phyloP scores from a whole-genome alignment of 176 grass and related monocot genomes.

The Canna indica region DNA sequence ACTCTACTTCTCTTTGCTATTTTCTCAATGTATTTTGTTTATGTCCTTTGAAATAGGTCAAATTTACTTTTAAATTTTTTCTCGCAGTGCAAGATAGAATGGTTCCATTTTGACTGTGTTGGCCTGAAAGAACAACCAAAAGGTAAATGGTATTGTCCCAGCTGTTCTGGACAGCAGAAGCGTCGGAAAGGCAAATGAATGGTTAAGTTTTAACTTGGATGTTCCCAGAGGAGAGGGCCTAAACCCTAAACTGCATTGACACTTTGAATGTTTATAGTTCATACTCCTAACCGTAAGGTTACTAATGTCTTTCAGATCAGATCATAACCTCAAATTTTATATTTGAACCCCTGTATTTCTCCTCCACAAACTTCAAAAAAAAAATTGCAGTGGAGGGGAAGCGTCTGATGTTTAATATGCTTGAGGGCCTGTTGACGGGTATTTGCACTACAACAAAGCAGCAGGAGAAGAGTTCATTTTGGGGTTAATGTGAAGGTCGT shows the following conservation, averaged over 20 bases:
- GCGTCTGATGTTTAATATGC: too few relatives aligned
- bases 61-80: background rate
- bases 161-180: conserved; percentile 56
- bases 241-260: background rate
- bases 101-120: conserved; percentile 91
- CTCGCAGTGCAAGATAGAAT: conserved; percentile 93
- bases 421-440: too few relatives aligned
- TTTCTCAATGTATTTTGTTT: background rate
- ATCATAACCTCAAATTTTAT: background rate
- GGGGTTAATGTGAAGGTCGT: background rate
- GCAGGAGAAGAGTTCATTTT: too few relatives aligned
- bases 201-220: background rate
- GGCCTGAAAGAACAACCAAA: conserved; percentile 90
- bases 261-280: background rate
- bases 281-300: background rate
- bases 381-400: too few relatives aligned
- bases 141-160: conserved; percentile 92
- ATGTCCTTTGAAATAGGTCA: background rate
- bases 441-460: background rate
- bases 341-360: background rate
- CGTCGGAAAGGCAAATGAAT: conserved; percentile 68
- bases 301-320: too few relatives aligned
- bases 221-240: background rate
- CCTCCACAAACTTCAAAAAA: background rate
- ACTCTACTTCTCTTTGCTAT: background rate